A percentile compares a stretch with the other conserved stretches of the same genome.
Evolutionary conservation across 2,329 filamentous ascomycete species (phyloP).

Genomic region (Arthrobotrys iridis): DNA sequence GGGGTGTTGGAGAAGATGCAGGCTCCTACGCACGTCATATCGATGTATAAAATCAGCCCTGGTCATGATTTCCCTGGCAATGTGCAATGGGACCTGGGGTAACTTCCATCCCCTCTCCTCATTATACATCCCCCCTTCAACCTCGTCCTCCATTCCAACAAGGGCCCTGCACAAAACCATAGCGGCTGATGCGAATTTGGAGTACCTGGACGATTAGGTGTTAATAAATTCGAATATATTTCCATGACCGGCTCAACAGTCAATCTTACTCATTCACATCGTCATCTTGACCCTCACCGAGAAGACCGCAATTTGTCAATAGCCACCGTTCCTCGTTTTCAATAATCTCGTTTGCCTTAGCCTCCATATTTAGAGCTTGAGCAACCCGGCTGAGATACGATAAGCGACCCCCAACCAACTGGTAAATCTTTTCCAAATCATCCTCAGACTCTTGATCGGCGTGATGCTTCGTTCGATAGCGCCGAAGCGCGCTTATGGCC

Average conservation of each 20-base stretch:
- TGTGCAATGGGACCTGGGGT: conserved; percentile 81
- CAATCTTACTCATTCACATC: conserved; percentile 78
- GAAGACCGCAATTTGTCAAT: conserved; percentile 79
- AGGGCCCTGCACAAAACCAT: conserved; percentile 93
- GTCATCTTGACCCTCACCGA: conserved; percentile 84
- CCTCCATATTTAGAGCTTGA: conserved; percentile 82
- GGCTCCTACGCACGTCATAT: conserved; percentile 70
- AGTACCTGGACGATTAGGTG: conserved; percentile 24
- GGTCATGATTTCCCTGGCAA: conserved; percentile 92
- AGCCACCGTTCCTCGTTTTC: conserved; percentile 80
- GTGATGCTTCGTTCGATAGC: conserved; percentile 83
- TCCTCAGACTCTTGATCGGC: conserved; percentile 68
- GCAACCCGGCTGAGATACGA: conserved; percentile 90
- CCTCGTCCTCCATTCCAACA: conserved; percentile 76
- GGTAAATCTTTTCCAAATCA: conserved; percentile 80
- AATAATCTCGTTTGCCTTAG: conserved; percentile 77
- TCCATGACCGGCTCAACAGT: background rate
- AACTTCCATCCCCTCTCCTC: conserved; percentile 77
- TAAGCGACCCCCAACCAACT: conserved; percentile 84
- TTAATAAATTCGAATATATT: background rate
- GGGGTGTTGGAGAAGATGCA: background rate
- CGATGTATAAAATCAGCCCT: conserved; percentile 91
- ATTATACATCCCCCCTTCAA: conserved; percentile 65
- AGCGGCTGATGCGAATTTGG: conserved; percentile 72
- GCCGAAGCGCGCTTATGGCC: conserved; percentile 78